Evolutionary conservation across 2,329 filamentous ascomycete genomes (phyloP).

Genomic region (Fusarium mexicanum): DNA sequence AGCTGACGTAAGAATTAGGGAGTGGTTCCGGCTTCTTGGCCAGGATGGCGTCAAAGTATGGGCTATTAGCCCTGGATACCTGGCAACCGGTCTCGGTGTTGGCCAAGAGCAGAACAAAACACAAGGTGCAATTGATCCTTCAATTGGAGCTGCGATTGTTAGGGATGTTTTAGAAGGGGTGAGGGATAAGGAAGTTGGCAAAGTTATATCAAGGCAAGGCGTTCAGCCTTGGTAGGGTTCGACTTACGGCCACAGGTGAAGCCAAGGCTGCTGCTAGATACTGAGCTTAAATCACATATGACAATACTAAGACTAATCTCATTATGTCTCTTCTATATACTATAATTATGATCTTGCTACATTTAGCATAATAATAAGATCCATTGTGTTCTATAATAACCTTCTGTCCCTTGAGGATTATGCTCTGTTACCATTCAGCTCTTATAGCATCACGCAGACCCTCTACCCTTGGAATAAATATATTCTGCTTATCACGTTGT

Average conservation of each 20-base stretch:
- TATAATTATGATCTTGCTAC: no score
- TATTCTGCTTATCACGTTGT: no score
- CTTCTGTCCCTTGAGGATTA: no score
- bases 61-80: background rate
- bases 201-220: background rate
- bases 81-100: background rate
- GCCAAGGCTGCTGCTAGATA: background rate
- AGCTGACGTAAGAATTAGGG: background rate
- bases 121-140: background rate
- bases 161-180: background rate
- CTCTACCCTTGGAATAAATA: no score
- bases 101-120: background rate
- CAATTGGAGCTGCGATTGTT: background rate
- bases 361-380: no score
- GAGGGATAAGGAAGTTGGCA: background rate
- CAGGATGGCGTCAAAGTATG: background rate
- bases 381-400: rapidly evolving
- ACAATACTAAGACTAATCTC: no score
- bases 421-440: no score
- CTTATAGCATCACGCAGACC: no score
- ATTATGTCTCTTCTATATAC: no score
- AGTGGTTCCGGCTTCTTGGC: background rate
- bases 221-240: background rate
- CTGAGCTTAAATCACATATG: background rate
- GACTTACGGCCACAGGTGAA: no score